These are phyloP conservation scores for Euphrasia arctica DNA, from an alignment of 305 asterid species.

Conservation along the genomic window DNA sequence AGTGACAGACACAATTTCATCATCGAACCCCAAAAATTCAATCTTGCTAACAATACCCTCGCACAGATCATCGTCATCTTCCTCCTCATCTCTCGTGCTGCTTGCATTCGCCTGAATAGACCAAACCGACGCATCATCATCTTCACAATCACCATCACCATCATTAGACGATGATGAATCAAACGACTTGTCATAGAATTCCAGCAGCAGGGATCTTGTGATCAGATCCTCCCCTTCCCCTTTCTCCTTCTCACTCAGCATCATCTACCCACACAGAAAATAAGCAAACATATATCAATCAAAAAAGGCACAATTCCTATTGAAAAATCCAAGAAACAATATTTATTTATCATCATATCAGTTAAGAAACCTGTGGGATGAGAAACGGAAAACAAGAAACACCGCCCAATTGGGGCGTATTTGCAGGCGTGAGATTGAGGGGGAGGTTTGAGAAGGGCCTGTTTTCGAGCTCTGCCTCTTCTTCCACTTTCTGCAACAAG, in stretches of 20 bases:
- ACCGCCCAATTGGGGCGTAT: slow-evolving; percentile 54
- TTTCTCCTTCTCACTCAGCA: slow-evolving; percentile 34
- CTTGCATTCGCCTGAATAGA: slow-evolving; percentile 81
- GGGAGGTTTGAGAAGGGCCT: slow-evolving; percentile 44
- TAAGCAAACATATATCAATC: not conserved
- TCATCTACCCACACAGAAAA: slow-evolving; percentile 13
- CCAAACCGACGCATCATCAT: slow-evolving; percentile 67
- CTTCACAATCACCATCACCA: not conserved
- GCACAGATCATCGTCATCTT: slow-evolving; percentile 54
- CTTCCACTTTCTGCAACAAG: slow-evolving; percentile 78
- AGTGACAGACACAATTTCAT: slow-evolving; percentile 36
- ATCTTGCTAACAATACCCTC: slow-evolving; percentile 59
- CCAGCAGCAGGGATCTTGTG: slow-evolving; percentile 74
- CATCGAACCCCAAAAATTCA: slow-evolving; percentile 37
- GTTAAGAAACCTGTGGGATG: slow-evolving; percentile 57
- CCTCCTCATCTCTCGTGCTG: slow-evolving; percentile 36
- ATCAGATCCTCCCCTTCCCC: slow-evolving; percentile 39
- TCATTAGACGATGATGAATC: not conserved
- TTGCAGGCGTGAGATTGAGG: slow-evolving; percentile 82
- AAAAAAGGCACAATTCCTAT: not conserved
- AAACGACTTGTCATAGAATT: slow-evolving; percentile 58
- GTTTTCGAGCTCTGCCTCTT: slow-evolving; percentile 55
- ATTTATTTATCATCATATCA: too few relatives aligned
- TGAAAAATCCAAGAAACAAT: slow-evolving; percentile 4
- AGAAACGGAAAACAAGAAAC: slow-evolving; percentile 31